A percentile compares a stretch with the other conserved stretches of the same genome.
phyloP scores from a whole-genome alignment of 129 eudicot species.

The Oenanthe sinensis region DNA sequence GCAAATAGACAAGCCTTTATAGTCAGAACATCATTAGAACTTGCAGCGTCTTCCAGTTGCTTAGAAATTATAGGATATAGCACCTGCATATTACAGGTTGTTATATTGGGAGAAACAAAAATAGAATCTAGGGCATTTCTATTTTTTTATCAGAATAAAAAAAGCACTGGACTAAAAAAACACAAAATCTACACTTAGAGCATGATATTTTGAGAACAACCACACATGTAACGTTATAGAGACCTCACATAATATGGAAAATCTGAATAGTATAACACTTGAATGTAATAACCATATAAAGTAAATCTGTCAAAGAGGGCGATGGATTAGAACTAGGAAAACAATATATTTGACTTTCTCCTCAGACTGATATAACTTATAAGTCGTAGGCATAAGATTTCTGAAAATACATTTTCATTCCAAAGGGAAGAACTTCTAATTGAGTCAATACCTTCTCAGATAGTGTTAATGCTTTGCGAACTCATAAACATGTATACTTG shows the following conservation, averaged over 20 bases:
- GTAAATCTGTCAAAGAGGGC: not conserved
- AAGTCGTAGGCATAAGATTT: not conserved
- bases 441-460: not conserved
- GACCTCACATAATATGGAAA: not conserved
- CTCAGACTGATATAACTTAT: not conserved
- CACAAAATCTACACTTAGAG: constrained; percentile 3
- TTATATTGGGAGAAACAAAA: not conserved
- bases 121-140: not conserved
- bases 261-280: not conserved
- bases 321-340: not conserved
- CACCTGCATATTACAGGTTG: constrained; percentile 40
- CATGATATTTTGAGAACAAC: not conserved
- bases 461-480: not conserved
- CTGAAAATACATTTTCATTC: not conserved
- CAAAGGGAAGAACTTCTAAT: not conserved
- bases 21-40: constrained; percentile 41
- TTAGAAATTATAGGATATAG: constrained; percentile 59
- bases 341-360: not conserved
- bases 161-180: not conserved
- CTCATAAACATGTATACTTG: not conserved
- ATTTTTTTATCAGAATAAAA: not conserved
- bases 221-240: not conserved
- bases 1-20: constrained; percentile 78
- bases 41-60: constrained; percentile 54
- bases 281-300: not conserved